Percentiles rank a stretch among this genome's conserved stretches.
These are phyloP conservation scores for Fusarium brachygibbosum DNA, from an alignment of 2,329 filamentous ascomycete genomes.

Conservation along the genomic window DNA sequence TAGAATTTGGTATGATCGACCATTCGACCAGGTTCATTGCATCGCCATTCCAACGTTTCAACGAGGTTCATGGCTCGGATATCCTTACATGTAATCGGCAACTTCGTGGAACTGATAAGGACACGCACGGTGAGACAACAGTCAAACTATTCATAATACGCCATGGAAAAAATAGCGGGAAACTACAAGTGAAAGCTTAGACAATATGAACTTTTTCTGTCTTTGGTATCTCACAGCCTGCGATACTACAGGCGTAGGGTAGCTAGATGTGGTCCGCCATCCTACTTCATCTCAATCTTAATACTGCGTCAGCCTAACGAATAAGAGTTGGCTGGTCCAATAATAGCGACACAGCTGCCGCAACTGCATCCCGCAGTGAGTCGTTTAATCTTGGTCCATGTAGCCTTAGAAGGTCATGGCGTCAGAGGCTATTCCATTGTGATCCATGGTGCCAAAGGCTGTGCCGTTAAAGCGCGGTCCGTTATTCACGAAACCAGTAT, in stretches of 20 bases:
- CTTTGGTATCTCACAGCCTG: constrained; percentile 38
- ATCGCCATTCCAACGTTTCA: neutral
- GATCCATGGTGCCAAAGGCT: constrained; percentile 10
- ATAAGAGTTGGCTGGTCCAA: neutral
- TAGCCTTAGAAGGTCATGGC: constrained; percentile 21
- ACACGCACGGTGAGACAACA: neutral
- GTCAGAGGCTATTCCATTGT: constrained; percentile 4
- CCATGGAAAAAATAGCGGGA: neutral
- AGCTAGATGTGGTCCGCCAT: constrained; percentile 6
- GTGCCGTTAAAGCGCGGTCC: constrained; percentile 21
- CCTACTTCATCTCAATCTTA: constrained; percentile 12
- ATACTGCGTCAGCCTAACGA: constrained; percentile 3
- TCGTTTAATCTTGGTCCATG: neutral
- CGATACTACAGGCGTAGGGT: constrained; percentile 26
- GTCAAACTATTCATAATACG: neutral
- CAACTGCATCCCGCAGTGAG: neutral
- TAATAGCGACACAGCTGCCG: neutral
- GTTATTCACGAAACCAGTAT: constrained; percentile 17
- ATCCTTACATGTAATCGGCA: neutral
- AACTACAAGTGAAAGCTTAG: neutral
- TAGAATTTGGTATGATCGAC: neutral
- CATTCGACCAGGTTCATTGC: neutral
- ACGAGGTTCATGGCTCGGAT: neutral
- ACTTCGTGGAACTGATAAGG: neutral
- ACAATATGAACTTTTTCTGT: constrained; percentile 14